Base-by-base conservation (phyloP, 768 basidiomycete species). In the Tremella yokohamensis region DNA sequence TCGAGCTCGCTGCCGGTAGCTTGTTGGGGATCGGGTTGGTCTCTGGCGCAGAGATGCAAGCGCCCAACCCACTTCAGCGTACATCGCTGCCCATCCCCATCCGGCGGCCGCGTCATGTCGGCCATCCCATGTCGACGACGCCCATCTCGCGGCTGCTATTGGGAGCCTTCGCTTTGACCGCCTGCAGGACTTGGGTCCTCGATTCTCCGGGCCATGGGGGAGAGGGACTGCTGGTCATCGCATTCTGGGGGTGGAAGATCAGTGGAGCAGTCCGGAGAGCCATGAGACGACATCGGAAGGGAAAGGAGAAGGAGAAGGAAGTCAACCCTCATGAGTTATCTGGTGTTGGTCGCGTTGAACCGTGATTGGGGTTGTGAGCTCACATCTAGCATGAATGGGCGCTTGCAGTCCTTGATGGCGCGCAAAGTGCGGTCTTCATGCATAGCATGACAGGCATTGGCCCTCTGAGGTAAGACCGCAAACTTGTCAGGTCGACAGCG, bases 81-180 rank as follows among this genome's bases (percentile, higher is more conserved):
- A 49, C 48, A 25, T 49, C 48, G 16, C 26, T 49, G 15, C 24
- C 48, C 48, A 26, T 49, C 2, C n/a, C 48, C 8, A 19, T 25
- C 6, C 48, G 48, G 20, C 24, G 24, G 6, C 15, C 20, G 48
- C 26, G n/a, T 26, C 15, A 18, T 25, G n/a, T 15, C 8, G 15
- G 26, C 9, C n/a, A 25, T 20, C 20, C 26, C 48, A 8, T 45
- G 20, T 8, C 48, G 25, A 25, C 62, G 8, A 63, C 56, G 18
- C 56, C 58, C 13, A 54, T 52, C n/a, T 37, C 64, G 7, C 52
- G 62, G 12, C 29, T 65, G 2, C 58, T 69, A 11, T 44, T 65
- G 13, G 64, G 57, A 3, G 65, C 65, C 3, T 53, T 66, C n/a
- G 69, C 69, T 29, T 40, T 66, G 15, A 53, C 69, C 1, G 60